Conservation (phyloP, 371 early-diverging fungal species). For the Apophysomyces ossiformis region DNA sequence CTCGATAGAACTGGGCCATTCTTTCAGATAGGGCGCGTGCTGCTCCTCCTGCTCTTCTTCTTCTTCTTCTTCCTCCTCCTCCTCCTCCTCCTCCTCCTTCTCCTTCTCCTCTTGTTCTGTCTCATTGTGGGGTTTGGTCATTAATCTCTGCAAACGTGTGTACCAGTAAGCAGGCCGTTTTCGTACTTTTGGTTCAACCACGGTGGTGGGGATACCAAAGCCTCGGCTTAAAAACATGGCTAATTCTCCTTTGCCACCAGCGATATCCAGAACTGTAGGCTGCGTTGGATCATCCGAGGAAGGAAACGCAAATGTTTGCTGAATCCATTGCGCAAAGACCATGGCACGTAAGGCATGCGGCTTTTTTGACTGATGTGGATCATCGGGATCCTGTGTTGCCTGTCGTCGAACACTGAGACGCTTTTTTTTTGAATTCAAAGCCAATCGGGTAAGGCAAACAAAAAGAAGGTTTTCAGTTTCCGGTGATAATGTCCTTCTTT, state of each 20-base stretch:
- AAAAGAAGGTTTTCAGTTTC: constrained; percentile 5
- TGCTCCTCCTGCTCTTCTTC: constrained; percentile 15
- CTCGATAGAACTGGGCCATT: constrained; percentile 35
- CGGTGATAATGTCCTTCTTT: background rate
- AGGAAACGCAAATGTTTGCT: constrained; percentile 39
- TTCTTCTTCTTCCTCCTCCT: no score
- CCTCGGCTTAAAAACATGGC: constrained; percentile 58
- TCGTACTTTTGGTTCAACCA: constrained; percentile 58
- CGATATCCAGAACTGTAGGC: constrained; percentile 54
- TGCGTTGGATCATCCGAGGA: constrained; percentile 16
- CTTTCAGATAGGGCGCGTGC: background rate
- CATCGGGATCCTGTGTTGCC: constrained; percentile 48
- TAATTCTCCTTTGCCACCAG: constrained; percentile 66
- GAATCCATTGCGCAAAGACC: constrained; percentile 59
- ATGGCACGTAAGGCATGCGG: constrained; percentile 59
- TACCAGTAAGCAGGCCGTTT: constrained; percentile 54
- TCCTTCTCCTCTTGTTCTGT: no score
- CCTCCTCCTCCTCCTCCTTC: no score
- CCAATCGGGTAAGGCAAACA: background rate
- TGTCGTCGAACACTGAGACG: constrained; percentile 34
- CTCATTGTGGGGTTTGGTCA: constrained; percentile 30
- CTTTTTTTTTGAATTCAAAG: constrained; percentile 7
- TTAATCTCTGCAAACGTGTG: constrained; percentile 43
- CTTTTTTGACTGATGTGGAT: constrained; percentile 58
- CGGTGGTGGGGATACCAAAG: constrained; percentile 46